Evolutionary conservation across 192 early-diverging fungal species (phyloP).

Genomic region (Backusella liffmaniae): DNA sequence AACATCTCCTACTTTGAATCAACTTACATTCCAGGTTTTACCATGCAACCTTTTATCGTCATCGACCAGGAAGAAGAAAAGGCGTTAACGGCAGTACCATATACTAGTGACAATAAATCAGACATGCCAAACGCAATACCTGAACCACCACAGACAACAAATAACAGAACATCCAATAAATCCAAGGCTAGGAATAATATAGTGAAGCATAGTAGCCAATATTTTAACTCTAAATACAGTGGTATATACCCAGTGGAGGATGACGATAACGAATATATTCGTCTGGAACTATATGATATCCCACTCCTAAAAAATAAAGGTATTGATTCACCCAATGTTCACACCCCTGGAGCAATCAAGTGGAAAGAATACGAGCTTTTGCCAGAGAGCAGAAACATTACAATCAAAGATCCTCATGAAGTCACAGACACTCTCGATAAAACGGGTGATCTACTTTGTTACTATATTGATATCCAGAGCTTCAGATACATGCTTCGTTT

Average conservation of each 20-base stretch:
- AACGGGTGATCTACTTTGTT: neutral
- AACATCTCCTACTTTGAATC: neutral
- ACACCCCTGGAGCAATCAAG: neutral
- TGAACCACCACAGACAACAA: neutral
- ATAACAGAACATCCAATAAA: neutral
- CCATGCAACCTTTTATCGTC: neutral
- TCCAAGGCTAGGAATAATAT: neutral
- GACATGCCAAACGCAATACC: neutral
- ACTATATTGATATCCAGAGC: neutral
- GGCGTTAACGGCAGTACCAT: neutral
- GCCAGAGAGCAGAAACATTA: neutral
- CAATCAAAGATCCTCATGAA: neutral
- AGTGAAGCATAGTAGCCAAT: neutral
- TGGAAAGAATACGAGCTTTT: neutral
- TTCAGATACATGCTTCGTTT: neutral
- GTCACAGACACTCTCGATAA: neutral
- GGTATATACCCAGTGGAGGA: neutral
- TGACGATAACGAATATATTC: neutral
- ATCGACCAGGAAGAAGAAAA: neutral
- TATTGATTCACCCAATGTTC: neutral
- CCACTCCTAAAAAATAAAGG: neutral
- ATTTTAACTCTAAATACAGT: neutral
- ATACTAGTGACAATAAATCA: neutral
- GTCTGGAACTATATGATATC: neutral
- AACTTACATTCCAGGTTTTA: neutral